Evolutionary conservation across 2,329 filamentous ascomycete genomes (phyloP).

Genomic region (Phoma herbarum): DNA sequence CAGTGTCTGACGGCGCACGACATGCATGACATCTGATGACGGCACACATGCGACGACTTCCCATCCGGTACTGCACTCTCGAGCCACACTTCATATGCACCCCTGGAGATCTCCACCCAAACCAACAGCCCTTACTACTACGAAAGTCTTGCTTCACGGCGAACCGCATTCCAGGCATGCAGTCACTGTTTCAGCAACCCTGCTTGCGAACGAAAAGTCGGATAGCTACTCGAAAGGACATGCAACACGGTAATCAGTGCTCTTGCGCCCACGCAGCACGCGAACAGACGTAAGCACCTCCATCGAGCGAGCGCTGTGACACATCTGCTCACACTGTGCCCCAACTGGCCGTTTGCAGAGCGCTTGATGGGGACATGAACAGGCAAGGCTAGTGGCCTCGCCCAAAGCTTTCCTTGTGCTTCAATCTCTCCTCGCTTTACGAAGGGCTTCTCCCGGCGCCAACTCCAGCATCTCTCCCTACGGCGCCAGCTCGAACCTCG

Average conservation of each 20-base stretch:
- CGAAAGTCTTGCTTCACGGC: constrained; percentile 18
- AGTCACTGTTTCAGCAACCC: constrained; percentile 34
- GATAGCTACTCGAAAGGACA: constrained; percentile 37
- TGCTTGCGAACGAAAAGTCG: constrained; percentile 28
- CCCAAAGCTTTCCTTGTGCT: constrained; percentile 27
- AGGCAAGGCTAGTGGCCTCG: constrained; percentile 29
- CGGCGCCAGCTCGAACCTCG: not conserved
- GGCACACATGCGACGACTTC: constrained; percentile 32
- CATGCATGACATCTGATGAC: constrained; percentile 39
- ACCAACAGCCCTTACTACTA: constrained; percentile 9
- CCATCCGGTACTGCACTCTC: constrained; percentile 20
- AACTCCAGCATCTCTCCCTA: constrained; percentile 2
- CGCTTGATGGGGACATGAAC: constrained; percentile 21
- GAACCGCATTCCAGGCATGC: constrained; percentile 23
- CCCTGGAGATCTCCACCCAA: constrained; percentile 10
- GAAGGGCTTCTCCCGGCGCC: constrained; percentile 20
- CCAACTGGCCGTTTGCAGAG: constrained; percentile 33
- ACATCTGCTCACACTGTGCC: constrained; percentile 32
- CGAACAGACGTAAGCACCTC: constrained; percentile 36
- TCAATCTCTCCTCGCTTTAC: constrained; percentile 20
- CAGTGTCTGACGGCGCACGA: constrained; percentile 36
- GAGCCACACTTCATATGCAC: constrained; percentile 25
- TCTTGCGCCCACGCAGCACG: constrained; percentile 46
- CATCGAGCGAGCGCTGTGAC: constrained; percentile 38
- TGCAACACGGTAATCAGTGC: constrained; percentile 41